A percentile compares a stretch with the other conserved stretches of the same genome.
phyloP scores from a whole-genome alignment of 2,329 filamentous ascomycete species.

The Neonectria sp. region DNA sequence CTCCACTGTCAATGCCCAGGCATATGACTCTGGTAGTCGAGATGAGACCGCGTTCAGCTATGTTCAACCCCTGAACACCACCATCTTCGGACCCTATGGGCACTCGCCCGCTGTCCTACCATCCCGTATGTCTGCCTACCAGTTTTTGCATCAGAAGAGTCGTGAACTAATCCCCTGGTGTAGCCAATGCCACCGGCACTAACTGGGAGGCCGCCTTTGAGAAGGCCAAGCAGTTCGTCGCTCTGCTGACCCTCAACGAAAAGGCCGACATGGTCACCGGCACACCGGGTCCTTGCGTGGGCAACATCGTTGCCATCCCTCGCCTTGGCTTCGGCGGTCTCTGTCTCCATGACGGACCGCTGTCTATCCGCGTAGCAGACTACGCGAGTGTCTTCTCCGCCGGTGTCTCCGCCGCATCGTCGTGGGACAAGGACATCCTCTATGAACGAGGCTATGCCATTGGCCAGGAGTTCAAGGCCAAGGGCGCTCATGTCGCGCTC shows the following conservation, averaged over 20 bases:
- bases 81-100: constrained; percentile 57
- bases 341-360: constrained; percentile 58
- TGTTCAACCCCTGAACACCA: constrained; percentile 59
- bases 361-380: constrained; percentile 52
- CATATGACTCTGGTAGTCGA: constrained; percentile 43
- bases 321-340: constrained; percentile 60
- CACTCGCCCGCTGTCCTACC: constrained; percentile 55
- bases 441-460: constrained; percentile 71
- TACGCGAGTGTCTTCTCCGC: constrained; percentile 62
- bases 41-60: constrained; percentile 53
- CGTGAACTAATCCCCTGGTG: constrained; percentile 26
- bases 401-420: constrained; percentile 73
- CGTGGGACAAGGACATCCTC: constrained; percentile 81
- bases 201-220: constrained; percentile 55
- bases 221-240: constrained; percentile 54
- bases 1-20: constrained; percentile 46
- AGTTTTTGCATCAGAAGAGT: background rate
- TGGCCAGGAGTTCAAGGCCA: constrained; percentile 75
- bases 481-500: constrained; percentile 81
- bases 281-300: constrained; percentile 51
- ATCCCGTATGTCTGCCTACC: constrained; percentile 51
- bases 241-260: constrained; percentile 48
- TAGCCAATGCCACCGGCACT: constrained; percentile 56
- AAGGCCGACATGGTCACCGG: constrained; percentile 55
- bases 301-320: constrained; percentile 56